These are phyloP conservation scores for Serendipita sp. DNA, from an alignment of 768 basidiomycete species.

Conservation along the genomic window DNA sequence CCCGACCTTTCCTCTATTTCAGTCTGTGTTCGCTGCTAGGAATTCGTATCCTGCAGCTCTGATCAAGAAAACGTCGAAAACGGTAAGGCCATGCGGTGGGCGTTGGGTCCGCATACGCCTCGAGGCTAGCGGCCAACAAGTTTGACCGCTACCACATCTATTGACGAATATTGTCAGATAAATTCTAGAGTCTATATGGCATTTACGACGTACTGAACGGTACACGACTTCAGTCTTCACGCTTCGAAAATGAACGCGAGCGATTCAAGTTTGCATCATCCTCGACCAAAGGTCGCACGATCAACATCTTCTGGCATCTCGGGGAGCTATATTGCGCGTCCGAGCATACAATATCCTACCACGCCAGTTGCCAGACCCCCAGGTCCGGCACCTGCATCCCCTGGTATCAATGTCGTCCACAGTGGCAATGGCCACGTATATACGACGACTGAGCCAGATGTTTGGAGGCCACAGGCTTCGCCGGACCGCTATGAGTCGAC, in stretches of 20 bases:
- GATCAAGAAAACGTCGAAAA: too few relatives aligned
- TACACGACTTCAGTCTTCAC: background rate
- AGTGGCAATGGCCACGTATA: background rate
- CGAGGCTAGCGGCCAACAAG: background rate
- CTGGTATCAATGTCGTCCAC: background rate
- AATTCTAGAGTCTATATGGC: background rate
- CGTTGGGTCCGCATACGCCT: background rate
- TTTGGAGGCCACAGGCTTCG: background rate
- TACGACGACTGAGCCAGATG: background rate
- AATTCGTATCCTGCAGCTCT: too few relatives aligned
- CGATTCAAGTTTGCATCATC: background rate
- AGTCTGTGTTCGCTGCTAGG: too few relatives aligned
- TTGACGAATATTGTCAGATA: background rate
- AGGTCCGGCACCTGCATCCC: background rate
- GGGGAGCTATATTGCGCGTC: background rate
- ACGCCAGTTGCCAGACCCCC: background rate
- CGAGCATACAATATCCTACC: background rate
- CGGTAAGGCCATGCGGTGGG: too few relatives aligned
- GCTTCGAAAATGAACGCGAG: background rate
- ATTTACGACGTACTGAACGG: background rate
- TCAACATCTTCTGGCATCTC: background rate
- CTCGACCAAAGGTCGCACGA: conserved; percentile 2
- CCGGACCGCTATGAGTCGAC: background rate
- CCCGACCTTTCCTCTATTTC: too few relatives aligned
- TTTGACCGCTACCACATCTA: background rate